Conservation (phyloP, 2,329 filamentous ascomycete genomes). For the Botryotinia globosa region DNA sequence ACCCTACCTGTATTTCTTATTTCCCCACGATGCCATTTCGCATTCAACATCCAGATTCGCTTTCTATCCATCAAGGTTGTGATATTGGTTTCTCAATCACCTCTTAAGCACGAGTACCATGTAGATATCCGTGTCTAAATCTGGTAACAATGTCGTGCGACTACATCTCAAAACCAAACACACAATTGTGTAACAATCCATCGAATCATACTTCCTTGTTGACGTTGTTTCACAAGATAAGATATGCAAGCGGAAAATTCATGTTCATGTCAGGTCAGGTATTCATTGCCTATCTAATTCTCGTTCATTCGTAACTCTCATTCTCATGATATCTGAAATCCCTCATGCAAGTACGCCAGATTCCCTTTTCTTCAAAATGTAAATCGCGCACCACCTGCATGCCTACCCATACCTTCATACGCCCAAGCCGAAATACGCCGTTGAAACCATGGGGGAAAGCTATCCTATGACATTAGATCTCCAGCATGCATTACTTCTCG, state of each 20-base stretch:
- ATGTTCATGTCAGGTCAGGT: background rate
- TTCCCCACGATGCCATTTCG: background rate
- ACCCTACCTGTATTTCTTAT: background rate
- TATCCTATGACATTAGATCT: conserved; percentile 21
- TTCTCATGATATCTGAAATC: conserved; percentile 9
- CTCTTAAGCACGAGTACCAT: background rate
- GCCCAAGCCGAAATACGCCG: conserved; percentile 11
- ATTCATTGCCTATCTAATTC: conserved; percentile 11
- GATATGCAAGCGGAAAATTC: background rate
- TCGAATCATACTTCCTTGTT: background rate
- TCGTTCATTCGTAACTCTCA: conserved; percentile 19
- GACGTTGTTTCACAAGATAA: background rate
- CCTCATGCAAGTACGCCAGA: conserved; percentile 7
- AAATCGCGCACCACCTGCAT: conserved; percentile 12
- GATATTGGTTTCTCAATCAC: background rate
- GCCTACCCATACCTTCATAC: conserved; percentile 3
- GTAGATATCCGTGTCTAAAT: background rate
- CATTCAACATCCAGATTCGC: background rate
- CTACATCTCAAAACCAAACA: background rate
- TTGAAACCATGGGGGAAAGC: background rate
- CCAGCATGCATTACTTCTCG: conserved; percentile 23
- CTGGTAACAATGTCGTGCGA: background rate
- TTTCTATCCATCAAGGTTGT: background rate
- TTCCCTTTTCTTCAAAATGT: background rate
- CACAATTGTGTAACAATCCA: background rate